Evolutionary conservation across 805 yeast genomes (phyloP).

Genomic region (Sugiyamaella boreocaroliniensis): DNA sequence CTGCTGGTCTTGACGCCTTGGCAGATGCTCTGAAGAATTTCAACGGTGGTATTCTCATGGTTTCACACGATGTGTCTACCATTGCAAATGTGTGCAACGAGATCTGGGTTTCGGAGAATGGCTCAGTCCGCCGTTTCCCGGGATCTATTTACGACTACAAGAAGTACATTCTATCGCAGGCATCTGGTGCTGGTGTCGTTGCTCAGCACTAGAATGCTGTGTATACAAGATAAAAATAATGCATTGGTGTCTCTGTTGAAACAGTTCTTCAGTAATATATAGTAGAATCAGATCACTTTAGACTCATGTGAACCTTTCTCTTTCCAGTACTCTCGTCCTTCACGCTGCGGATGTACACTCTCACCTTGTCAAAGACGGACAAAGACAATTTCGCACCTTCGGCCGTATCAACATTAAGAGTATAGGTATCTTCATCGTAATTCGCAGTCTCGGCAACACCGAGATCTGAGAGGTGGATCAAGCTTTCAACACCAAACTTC

Average conservation of each 20-base stretch:
- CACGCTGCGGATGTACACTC: slow-evolving; percentile 73
- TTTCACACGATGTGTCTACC: slow-evolving; percentile 92
- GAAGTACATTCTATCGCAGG: slow-evolving; percentile 71
- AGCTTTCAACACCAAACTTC: slow-evolving; percentile 90
- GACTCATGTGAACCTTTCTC: slow-evolving; percentile 72
- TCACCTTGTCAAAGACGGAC: slow-evolving; percentile 76
- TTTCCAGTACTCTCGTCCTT: slow-evolving; percentile 86
- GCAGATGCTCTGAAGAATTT: slow-evolving; percentile 81
- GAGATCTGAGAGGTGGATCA: slow-evolving; percentile 73
- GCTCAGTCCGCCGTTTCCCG: slow-evolving; percentile 65
- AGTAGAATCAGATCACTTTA: slow-evolving; percentile 11
- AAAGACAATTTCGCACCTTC: slow-evolving; percentile 42
- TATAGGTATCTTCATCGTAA: slow-evolving; percentile 73
- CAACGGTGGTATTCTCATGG: slow-evolving; percentile 96
- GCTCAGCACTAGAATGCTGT: slow-evolving; percentile 51
- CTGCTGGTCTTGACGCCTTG: slow-evolving; percentile 93
- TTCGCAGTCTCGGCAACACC: slow-evolving; percentile 53
- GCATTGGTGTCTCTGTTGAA: not conserved
- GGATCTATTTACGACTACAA: slow-evolving; percentile 88
- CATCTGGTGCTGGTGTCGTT: slow-evolving; percentile 87
- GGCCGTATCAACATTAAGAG: slow-evolving; percentile 49
- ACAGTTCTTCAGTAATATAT: not conserved
- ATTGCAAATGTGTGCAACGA: slow-evolving; percentile 86
- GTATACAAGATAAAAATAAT: not conserved
- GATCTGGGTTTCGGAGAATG: slow-evolving; percentile 91